Conservation (phyloP, 208 protist genomes). For the Leptomonas pyrrhocoris region DNA sequence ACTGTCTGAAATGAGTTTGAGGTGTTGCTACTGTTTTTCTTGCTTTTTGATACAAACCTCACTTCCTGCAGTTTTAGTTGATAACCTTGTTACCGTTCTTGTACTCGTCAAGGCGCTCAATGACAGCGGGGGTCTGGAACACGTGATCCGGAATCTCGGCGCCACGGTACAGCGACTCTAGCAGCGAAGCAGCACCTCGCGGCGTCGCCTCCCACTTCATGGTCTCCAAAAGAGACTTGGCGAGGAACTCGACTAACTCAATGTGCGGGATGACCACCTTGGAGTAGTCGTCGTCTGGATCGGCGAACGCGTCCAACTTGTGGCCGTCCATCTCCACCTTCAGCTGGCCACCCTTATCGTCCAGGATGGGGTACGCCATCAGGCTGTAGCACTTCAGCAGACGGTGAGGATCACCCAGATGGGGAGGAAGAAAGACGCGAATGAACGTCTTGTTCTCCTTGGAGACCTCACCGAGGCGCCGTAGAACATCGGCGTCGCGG, state of each 20-base stretch:
- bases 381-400: slow-evolving; percentile 90
- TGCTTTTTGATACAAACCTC: slow-evolving; percentile 3
- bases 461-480: slow-evolving; percentile 74
- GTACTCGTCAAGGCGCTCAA: slow-evolving; percentile 80
- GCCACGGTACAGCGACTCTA: slow-evolving; percentile 91
- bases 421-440: slow-evolving; percentile 84
- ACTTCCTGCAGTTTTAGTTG: slow-evolving; percentile 36
- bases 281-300: slow-evolving; percentile 90
- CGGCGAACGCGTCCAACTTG: slow-evolving; percentile 85
- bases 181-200: slow-evolving; percentile 81
- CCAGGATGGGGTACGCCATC: slow-evolving; percentile 90
- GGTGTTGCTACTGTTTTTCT: background rate
- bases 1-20: slow-evolving; percentile 13
- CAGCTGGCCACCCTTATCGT: slow-evolving; percentile 87
- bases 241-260: slow-evolving; percentile 86
- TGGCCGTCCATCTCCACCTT: slow-evolving; percentile 88
- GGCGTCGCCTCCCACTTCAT: slow-evolving; percentile 91
- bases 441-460: slow-evolving; percentile 91
- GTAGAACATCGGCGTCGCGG: slow-evolving; percentile 82
- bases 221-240: slow-evolving; percentile 85
- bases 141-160: slow-evolving; percentile 90
- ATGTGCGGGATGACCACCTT: slow-evolving; percentile 91
- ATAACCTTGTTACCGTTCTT: slow-evolving; percentile 81
- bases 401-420: slow-evolving; percentile 88
- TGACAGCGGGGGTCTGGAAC: slow-evolving; percentile 89